These are phyloP conservation scores for Colletotrichum tanaceti DNA, from an alignment of 2,329 filamentous ascomycete species.

Conservation along the genomic window DNA sequence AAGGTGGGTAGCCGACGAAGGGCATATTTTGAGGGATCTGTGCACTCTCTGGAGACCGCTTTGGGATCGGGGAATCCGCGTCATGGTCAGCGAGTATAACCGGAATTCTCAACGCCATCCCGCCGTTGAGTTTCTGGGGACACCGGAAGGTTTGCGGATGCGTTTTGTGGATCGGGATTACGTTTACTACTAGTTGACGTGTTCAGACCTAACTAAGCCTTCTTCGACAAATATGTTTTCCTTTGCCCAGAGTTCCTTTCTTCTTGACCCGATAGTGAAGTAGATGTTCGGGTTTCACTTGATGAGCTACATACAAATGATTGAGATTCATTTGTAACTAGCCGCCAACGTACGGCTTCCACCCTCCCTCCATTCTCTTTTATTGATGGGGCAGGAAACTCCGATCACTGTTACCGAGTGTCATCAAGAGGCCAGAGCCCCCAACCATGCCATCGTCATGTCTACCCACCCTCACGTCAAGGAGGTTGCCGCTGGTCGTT, in stretches of 20 bases:
- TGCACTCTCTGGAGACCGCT: not conserved
- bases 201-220: not conserved
- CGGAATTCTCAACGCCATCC: too few relatives aligned
- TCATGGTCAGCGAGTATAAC: not conserved
- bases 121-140: not conserved
- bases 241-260: not conserved
- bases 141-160: not conserved
- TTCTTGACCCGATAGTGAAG: not conserved
- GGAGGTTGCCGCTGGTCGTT: too few relatives aligned
- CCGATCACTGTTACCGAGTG: not conserved
- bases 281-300: not conserved
- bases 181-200: too few relatives aligned
- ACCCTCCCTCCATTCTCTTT: not conserved
- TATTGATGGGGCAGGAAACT: not conserved
- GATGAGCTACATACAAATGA: not conserved
- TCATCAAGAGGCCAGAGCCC: not conserved
- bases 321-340: not conserved
- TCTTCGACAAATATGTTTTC: not conserved
- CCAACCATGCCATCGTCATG: not conserved
- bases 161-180: not conserved
- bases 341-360: too few relatives aligned
- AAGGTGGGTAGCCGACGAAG: not conserved
- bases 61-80: not conserved
- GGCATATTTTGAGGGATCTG: not conserved
- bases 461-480: too few relatives aligned